Base-by-base conservation (phyloP, 192 early-diverging fungal species). In the Coemansia sp. region DNA sequence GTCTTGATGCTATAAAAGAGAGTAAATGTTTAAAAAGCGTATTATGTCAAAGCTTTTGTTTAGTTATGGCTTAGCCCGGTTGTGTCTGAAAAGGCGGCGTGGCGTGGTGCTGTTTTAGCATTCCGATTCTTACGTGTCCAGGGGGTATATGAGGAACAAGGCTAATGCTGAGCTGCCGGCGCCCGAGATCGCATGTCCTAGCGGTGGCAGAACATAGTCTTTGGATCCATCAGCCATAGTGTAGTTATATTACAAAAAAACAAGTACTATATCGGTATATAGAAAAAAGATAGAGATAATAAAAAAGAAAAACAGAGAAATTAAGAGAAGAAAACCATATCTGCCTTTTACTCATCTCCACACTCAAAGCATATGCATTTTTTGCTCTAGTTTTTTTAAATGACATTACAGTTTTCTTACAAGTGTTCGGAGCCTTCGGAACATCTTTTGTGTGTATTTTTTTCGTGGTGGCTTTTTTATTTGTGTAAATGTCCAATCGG, bases 161-260 rank as follows among this genome's bases (percentile, higher is more conserved):
- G 96, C 93, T 43, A 95, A 87, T 55, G 92, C 88, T 14, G 94
- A 91, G 44, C 94, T 92, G 24, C 87, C 78, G 9, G 94, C 85
- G 11, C 96, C 96, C 13, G 96, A 85, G 30, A 89, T 79, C 7
- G 96, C 96, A 64, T 99, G 89, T 15, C 88, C 92, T 37, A 96
- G 77, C 20, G 95, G 93, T 23, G 91, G 83, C 35, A 93, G 77
- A 14, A 77, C 24, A 27, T 64, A 60, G 35, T 78, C 72, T 46
- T 60, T 68, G 19, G 46, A 14, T 1, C 25, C n/a, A 11, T 1
- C 18, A 18, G 28, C 4, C 27, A n/a, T 47, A 20, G 20, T 43
- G n/a, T n/a, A n/a, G n/a, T n/a, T n/a, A n/a, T n/a, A n/a, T n/a
- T n/a, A n/a, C n/a, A n/a, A n/a, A n/a, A n/a, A n/a, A n/a, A 44